Evolutionary conservation across 495 filamentous ascomycete species (phyloP), one percentile per base, ranked within the genome.

Genomic region (Penicillium turbatum): DNA sequence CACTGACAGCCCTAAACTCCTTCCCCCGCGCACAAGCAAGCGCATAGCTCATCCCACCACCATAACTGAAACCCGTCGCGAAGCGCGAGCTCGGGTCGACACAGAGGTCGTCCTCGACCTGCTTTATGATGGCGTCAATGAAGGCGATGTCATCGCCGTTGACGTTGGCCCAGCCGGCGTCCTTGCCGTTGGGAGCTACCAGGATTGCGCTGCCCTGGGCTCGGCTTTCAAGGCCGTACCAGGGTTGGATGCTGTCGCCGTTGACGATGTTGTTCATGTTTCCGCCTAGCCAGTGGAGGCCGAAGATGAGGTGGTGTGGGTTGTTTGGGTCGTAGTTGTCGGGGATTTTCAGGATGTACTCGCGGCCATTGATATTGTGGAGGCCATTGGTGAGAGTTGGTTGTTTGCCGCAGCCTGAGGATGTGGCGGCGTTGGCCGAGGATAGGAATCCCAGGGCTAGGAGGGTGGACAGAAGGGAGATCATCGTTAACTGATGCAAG

Each of bases 21-120:
- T 70, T 65, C 1, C 68, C 60, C 1, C 67, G 66, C 0, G 73
- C 58, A 41, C 77, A 80, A 7, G 77, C 76, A 12, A 79, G 47
- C 5, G 69, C 56, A 47, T 67, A 78, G 12, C 71, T 74, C 76
- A 79, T 79, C 30, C 66, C 70, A n/a, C 65, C 76, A 26, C 77
- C 77, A 60, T 72, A 80, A 58, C 69, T 73, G 63, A 76, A 80
- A 11, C 77, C 77, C 5, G 69, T 75, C 1, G 74, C 68, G 66
- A 75, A 80, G 50, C 71, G 63, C n/a, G 70, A 65, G 36, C 55
- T 67, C 35, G 65, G 52, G 48, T 80, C 70, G 6, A 79, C 57
- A 57, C 77, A 80, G 36, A 78, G 68, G 19, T 71, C 72, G 35
- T 51, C 59, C 37, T 74, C 69, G 15, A 75, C 43, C 12, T 61